Evolutionary conservation across 192 early-diverging fungal genomes (phyloP).

Genomic region (Pecoramyces ruminantium): DNA sequence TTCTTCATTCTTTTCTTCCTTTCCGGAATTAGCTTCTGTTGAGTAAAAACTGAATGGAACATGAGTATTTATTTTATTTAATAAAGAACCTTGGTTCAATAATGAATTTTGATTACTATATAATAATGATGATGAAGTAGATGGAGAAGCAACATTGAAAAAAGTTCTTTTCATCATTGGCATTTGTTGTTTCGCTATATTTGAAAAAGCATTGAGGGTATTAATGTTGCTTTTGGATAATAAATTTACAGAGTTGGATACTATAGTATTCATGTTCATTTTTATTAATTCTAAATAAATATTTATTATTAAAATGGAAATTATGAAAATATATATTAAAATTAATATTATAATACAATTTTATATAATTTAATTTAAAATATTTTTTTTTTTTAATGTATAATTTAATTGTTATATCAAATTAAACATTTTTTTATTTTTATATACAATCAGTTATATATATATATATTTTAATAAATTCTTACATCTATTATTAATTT

Average conservation of each 20-base stretch:
- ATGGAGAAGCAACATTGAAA: background rate
- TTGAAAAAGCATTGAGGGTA: background rate
- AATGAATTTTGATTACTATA: background rate
- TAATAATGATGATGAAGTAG: background rate
- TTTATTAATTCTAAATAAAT: too few relatives aligned
- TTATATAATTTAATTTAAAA: too few relatives aligned
- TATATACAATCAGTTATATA: too few relatives aligned
- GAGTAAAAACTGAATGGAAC: background rate
- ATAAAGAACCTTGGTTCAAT: background rate
- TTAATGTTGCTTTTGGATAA: background rate
- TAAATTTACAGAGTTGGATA: background rate
- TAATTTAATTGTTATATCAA: too few relatives aligned
- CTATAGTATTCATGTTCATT: background rate
- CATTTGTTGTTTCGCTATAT: background rate
- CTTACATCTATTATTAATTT: too few relatives aligned
- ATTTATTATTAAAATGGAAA: too few relatives aligned
- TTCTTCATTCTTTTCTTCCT: background rate
- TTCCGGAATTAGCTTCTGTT: background rate
- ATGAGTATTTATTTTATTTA: background rate
- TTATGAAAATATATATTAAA: too few relatives aligned
- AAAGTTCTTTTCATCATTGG: background rate
- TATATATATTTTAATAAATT: too few relatives aligned
- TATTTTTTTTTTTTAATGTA: too few relatives aligned
- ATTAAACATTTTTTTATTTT: too few relatives aligned
- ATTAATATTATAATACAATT: too few relatives aligned